Evolutionary conservation across 768 basidiomycete species (phyloP).

Genomic region (Calocybe cyanea): DNA sequence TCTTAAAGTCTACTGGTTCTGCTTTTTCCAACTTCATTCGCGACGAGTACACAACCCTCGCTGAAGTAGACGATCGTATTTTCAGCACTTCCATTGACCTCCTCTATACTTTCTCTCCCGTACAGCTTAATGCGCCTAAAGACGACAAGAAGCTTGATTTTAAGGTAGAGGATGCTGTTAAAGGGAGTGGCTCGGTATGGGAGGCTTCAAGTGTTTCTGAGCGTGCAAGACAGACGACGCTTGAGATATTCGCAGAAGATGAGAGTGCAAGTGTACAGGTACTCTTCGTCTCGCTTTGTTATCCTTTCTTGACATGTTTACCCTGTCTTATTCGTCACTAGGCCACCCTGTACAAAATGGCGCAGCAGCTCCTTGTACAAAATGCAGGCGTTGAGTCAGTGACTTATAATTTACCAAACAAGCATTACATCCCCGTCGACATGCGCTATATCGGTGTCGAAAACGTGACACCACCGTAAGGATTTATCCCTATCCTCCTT

Average conservation of each 20-base stretch:
- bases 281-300: conserved; percentile 15
- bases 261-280: conserved; percentile 93
- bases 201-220: conserved; percentile 50
- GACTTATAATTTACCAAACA: conserved; percentile 82
- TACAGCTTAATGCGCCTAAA: conserved; percentile 41
- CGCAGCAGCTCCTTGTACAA: conserved; percentile 62
- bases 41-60: conserved; percentile 88
- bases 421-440: conserved; percentile 90
- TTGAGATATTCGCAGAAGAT: conserved; percentile 81
- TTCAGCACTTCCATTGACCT: conserved; percentile 88
- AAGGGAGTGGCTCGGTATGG: conserved; percentile 51
- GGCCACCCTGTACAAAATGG: conserved; percentile 94
- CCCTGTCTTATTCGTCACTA: conserved; percentile 24
- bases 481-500: not conserved
- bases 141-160: conserved; percentile 56
- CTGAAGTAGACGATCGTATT: conserved; percentile 81
- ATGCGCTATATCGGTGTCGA: conserved; percentile 72
- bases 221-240: conserved; percentile 57
- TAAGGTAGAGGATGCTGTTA: conserved; percentile 29
- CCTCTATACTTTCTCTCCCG: conserved; percentile 55
- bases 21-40: conserved; percentile 77
- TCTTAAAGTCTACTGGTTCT: conserved; percentile 88
- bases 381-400: conserved; percentile 58
- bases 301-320: conserved; percentile 1
- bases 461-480: conserved; percentile 49